These are phyloP conservation scores for Penicillium paxilli DNA, from an alignment of 495 filamentous ascomycete genomes.

Conservation along the genomic window DNA sequence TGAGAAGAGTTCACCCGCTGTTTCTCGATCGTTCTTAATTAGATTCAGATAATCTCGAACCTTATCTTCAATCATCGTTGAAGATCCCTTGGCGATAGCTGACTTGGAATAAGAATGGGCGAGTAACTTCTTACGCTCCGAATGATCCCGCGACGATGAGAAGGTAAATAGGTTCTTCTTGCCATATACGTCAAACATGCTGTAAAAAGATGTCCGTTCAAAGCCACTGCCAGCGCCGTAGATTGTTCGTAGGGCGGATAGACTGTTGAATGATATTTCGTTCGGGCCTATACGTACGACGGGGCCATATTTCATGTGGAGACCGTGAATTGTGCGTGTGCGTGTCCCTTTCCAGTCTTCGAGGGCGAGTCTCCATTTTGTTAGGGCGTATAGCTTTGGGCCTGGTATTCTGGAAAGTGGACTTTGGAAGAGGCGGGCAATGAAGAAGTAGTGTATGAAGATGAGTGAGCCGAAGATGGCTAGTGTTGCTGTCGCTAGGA, in stretches of 20 bases:
- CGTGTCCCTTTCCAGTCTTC: conserved; percentile 35
- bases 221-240: conserved; percentile 45
- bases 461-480: background rate
- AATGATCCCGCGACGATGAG: conserved; percentile 25
- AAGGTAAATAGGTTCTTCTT: conserved; percentile 39
- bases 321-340: conserved; percentile 22
- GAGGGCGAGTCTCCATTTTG: conserved; percentile 23
- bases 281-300: conserved; percentile 43
- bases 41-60: conserved; percentile 29
- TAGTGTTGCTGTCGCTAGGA: background rate
- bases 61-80: conserved; percentile 28
- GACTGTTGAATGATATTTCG: conserved; percentile 35
- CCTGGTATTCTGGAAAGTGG: conserved; percentile 22
- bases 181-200: conserved; percentile 44
- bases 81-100: conserved; percentile 15
- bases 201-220: conserved; percentile 38
- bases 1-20: conserved; percentile 28
- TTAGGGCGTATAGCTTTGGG: conserved; percentile 24
- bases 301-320: conserved; percentile 39
- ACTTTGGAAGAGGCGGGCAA: background rate
- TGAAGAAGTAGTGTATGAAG: background rate
- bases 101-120: conserved; percentile 40
- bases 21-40: conserved; percentile 17
- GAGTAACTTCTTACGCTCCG: conserved; percentile 40
- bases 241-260: conserved; percentile 28